Evolutionary conservation across 371 early-diverging fungal species (phyloP), one percentile per base, ranked within the genome.

Genomic region (Mucor velutinosus): DNA sequence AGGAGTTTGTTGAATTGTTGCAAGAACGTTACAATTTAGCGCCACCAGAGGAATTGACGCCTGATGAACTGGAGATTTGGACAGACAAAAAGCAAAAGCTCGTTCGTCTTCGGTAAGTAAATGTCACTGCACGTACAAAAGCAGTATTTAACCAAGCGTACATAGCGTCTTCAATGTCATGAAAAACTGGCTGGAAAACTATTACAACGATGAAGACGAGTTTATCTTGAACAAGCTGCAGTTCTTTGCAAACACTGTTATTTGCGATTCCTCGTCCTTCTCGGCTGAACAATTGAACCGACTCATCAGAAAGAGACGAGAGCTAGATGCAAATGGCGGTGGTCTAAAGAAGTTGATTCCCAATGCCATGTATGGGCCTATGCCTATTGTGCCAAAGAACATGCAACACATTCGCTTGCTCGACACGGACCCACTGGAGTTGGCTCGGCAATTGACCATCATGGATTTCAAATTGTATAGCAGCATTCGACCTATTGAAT

Each of bases 391-490:
- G 35, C 94, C 93, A 1, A 87, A 86, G 58, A 86, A 85, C 61
- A 65, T 91, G 66, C 85, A 84, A 39, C 62, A 69, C 27, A 81
- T 94, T 65, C 88, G 85, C 59, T 83, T 97, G 29, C 63, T 90
- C 49, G 97, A 98, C 58, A 77, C 96, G 21, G 95, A 97, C 74
- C 93, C 98, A 1, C 72, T 95, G 23, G 99, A 99, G 75, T 66
- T 98, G 30, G 97, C 97, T 0, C 85, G 99, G 12, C 98, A 99
- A 76, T 74, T 99, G 61, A 96, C 96, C 2, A 79, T 98, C 56
- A 88, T 96, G 64, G 95, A 96, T 69, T 90, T 88, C 19, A 87
- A 85, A 35, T 59, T 90, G 12, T 97, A 93, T 74, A 88, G 86
- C 77, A 87, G 87, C 61, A 94, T 98, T 63, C 84, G 88, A 43